A percentile compares a stretch with the other conserved stretches of the same genome.
These are phyloP conservation scores for Acer yangbiense DNA, from an alignment of 345 rosid genomes.

Conservation along the genomic window DNA sequence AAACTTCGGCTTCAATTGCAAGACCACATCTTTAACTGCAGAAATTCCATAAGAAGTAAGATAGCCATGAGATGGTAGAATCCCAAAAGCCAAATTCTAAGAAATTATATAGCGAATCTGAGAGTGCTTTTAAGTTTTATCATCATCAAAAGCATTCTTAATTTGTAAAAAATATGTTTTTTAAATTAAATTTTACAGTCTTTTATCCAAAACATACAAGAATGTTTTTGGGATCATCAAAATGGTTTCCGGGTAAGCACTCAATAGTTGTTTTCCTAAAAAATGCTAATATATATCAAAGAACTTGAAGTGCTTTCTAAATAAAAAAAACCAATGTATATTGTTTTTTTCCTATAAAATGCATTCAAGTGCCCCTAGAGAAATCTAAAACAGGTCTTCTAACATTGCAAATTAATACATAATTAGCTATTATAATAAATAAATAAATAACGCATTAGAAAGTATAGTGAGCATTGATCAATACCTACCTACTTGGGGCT, in stretches of 20 bases:
- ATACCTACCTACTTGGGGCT: constrained; percentile 94
- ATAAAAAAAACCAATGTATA: too few relatives aligned
- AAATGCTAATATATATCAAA: not conserved
- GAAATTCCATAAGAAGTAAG: not conserved
- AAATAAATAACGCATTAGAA: not conserved
- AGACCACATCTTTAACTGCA: constrained; percentile 68
- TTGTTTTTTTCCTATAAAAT: too few relatives aligned
- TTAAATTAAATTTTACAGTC: not conserved
- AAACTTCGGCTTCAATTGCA: constrained; percentile 60
- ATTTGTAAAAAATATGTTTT: too few relatives aligned
- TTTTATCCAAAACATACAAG: not conserved
- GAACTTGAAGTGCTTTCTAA: not conserved
- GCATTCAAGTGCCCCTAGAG: not conserved
- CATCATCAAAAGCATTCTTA: too few relatives aligned
- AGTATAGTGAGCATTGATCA: not conserved
- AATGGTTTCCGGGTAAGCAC: too few relatives aligned
- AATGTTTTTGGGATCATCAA: not conserved
- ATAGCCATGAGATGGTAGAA: not conserved
- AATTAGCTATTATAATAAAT: not conserved
- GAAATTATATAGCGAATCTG: too few relatives aligned
- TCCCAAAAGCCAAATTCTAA: not conserved
- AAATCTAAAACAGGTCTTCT: not conserved
- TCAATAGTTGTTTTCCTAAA: too few relatives aligned
- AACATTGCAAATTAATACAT: too few relatives aligned
- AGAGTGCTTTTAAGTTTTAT: too few relatives aligned